Percentiles rank a stretch among this genome's conserved stretches.
These are phyloP conservation scores for Fulvia fulva DNA, from an alignment of 2,329 filamentous ascomycete species.

Conservation along the genomic window DNA sequence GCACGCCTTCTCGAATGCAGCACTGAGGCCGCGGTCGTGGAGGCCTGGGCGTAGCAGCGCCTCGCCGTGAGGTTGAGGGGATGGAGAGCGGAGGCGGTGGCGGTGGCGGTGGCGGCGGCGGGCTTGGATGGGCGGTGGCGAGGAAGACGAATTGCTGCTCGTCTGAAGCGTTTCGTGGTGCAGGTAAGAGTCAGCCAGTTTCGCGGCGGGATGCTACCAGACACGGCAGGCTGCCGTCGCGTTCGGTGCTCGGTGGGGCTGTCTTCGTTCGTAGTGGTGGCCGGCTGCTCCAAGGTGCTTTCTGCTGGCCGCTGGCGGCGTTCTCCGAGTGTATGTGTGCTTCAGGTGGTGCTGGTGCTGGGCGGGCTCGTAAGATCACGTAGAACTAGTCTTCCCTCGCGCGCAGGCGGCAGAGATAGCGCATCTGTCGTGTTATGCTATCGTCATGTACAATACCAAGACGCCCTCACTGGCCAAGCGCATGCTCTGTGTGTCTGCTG, in stretches of 20 bases:
- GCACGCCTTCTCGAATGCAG: constrained; percentile 30
- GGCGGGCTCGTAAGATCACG: constrained; percentile 1
- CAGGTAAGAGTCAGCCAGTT: constrained; percentile 6
- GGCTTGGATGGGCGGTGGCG: neutral
- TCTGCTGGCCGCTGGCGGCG: neutral
- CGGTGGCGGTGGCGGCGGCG: neutral
- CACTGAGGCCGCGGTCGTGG: constrained; percentile 22
- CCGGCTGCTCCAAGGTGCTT: neutral
- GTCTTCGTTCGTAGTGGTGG: neutral
- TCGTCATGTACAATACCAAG: neutral
- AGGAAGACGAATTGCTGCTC: constrained; percentile 7
- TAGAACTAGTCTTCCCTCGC: neutral
- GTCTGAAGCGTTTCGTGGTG: constrained; percentile 1
- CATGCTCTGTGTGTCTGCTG: neutral
- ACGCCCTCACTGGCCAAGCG: neutral
- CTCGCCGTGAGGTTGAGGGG: neutral
- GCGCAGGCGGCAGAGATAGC: neutral
- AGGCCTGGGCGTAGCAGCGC: constrained; percentile 11
- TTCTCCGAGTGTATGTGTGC: no score
- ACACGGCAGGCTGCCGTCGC: neutral
- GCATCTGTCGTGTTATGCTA: neutral
- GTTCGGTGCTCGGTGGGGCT: neutral
- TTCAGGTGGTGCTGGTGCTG: neutral
- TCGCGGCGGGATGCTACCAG: neutral
- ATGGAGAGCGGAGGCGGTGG: neutral